phyloP scores from a whole-genome alignment of 345 rosid genomes.

The Eucalyptus paniculata region DNA sequence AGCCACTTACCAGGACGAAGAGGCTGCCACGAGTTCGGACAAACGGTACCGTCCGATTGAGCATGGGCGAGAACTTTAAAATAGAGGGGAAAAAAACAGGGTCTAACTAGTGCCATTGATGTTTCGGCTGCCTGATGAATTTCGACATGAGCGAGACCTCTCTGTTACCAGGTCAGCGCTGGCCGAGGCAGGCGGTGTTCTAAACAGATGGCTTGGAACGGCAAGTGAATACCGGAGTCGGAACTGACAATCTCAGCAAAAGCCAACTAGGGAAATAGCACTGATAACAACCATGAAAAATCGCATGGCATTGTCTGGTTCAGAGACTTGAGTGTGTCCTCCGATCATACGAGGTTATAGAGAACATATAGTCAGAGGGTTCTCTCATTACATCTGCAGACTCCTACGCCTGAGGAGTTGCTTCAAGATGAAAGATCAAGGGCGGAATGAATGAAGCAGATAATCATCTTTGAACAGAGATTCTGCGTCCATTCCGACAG shows the following conservation, averaged over 20 bases:
- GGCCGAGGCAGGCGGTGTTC: not conserved
- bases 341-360: not conserved
- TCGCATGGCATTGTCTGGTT: not conserved
- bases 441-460: not conserved
- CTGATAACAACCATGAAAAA: not conserved
- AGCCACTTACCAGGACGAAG: not conserved
- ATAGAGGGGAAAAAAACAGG: not conserved
- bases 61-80: not conserved
- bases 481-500: not conserved
- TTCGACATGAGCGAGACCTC: not conserved
- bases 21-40: not conserved
- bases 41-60: not conserved
- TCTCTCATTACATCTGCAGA: not conserved
- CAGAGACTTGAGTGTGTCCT: not conserved
- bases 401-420: not conserved
- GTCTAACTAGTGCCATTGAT: not conserved
- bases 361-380: not conserved
- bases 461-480: not conserved
- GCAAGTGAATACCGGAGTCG: not conserved
- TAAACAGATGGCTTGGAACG: not conserved
- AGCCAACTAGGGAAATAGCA: not conserved
- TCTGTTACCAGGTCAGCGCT: not conserved
- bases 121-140: not conserved
- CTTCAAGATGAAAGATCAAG: not conserved
- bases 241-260: not conserved